Percentiles rank a stretch among this genome's conserved stretches.
These are phyloP conservation scores for Teratosphaeria pseudoeucalypti DNA, from an alignment of 2,329 filamentous ascomycete species.

Conservation along the genomic window DNA sequence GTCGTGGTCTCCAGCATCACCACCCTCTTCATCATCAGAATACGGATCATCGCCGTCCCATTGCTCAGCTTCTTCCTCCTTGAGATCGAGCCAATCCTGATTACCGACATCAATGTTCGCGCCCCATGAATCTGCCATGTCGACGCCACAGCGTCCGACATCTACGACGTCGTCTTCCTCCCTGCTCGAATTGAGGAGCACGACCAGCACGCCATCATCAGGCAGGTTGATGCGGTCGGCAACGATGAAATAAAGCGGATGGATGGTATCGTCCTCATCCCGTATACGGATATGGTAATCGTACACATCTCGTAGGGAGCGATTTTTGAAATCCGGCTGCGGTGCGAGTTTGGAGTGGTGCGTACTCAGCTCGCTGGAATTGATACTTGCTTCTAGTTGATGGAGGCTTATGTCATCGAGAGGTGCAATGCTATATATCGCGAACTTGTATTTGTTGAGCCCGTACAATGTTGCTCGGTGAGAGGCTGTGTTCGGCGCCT, in stretches of 20 bases:
- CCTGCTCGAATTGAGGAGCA: not conserved
- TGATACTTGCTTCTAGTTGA: not conserved
- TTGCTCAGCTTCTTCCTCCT: not conserved
- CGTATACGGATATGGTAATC: not conserved
- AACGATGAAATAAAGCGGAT: constrained; percentile 1
- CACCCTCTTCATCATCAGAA: not conserved
- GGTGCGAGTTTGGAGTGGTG: not conserved
- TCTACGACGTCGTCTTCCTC: not conserved
- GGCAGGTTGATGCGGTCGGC: not conserved
- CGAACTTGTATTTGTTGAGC: not conserved
- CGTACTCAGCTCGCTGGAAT: not conserved
- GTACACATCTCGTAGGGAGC: not conserved
- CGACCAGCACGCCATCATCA: not conserved
- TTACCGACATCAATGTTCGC: constrained; percentile 1
- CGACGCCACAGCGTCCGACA: not conserved
- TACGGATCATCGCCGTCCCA: not conserved
- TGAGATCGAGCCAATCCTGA: not conserved
- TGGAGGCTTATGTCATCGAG: not conserved
- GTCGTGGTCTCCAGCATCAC: not conserved
- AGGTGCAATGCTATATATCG: not conserved
- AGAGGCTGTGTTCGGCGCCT: not conserved
- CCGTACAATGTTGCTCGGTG: not conserved
- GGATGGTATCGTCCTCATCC: not conserved
- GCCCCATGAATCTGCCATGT: constrained; percentile 1
- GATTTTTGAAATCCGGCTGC: not conserved